These are phyloP conservation scores for Diaporthe sp. DNA, from an alignment of 2,329 filamentous ascomycete genomes.

Conservation along the genomic window DNA sequence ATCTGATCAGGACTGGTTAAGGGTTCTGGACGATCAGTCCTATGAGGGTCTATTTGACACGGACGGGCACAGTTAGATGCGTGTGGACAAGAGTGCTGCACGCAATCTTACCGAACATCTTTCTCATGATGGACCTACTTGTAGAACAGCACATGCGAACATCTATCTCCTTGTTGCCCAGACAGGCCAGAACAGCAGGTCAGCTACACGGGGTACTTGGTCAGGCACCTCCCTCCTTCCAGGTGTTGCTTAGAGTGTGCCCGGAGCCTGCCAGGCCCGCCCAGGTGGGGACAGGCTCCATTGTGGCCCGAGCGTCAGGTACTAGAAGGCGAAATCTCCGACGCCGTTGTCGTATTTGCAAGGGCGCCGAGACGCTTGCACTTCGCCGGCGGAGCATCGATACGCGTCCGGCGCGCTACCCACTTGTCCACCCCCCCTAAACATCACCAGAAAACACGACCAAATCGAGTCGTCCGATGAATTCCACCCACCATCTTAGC, in stretches of 20 bases:
- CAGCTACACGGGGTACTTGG: neutral
- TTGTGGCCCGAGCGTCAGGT: slow-evolving; percentile 23
- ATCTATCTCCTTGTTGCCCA: neutral
- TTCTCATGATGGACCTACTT: neutral
- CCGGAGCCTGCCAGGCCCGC: neutral
- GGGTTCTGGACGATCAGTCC: slow-evolving; percentile 3
- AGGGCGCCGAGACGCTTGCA: slow-evolving; percentile 25
- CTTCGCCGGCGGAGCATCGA: slow-evolving; percentile 9
- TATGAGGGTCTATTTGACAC: neutral
- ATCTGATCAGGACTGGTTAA: slow-evolving; percentile 8
- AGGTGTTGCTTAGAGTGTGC: neutral
- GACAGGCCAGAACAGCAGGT: neutral
- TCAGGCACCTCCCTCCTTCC: neutral
- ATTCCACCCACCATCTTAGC: slow-evolving; percentile 7
- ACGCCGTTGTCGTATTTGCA: slow-evolving; percentile 19
- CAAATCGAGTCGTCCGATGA: slow-evolving; percentile 15
- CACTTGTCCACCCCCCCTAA: slow-evolving; percentile 2
- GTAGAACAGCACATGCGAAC: neutral
- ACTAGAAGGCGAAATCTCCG: slow-evolving; percentile 20
- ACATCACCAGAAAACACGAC: slow-evolving; percentile 19
- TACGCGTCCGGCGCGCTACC: slow-evolving; percentile 29
- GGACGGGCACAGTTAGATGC: neutral
- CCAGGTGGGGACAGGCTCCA: slow-evolving; percentile 7
- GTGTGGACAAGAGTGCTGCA: neutral
- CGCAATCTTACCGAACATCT: neutral